Conservation (phyloP, 1,284 basidiomycete genomes). For the Kwoniella shivajii region DNA sequence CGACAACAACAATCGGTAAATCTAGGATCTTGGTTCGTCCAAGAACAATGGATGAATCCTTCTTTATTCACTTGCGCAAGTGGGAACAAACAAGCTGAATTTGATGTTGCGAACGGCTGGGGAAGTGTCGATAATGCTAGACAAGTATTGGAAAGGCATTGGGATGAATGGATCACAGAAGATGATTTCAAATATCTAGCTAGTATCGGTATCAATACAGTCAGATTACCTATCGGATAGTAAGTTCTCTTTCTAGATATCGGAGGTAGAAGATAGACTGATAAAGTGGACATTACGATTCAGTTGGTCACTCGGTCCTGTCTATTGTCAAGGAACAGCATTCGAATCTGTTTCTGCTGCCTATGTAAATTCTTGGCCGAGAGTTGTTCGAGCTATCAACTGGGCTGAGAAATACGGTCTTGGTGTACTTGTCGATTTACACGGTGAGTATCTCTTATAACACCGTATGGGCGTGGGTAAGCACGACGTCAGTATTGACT, state of each 20-base stretch:
- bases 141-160: slow-evolving; percentile 68
- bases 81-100: slow-evolving; percentile 59
- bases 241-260: slow-evolving; percentile 14
- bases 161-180: slow-evolving; percentile 74
- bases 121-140: slow-evolving; percentile 58
- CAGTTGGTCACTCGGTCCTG: slow-evolving; percentile 59
- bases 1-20: slow-evolving; percentile 68
- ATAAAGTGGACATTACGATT: not conserved
- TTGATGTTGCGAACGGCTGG: slow-evolving; percentile 56
- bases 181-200: slow-evolving; percentile 60
- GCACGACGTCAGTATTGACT: not conserved
- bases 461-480: no score
- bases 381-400: slow-evolving; percentile 63
- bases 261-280: not conserved
- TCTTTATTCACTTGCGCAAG: slow-evolving; percentile 67
- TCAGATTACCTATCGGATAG: slow-evolving; percentile 70
- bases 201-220: slow-evolving; percentile 64
- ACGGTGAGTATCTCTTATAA: slow-evolving; percentile 58
- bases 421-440: slow-evolving; percentile 74
- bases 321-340: slow-evolving; percentile 59
- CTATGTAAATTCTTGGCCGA: slow-evolving; percentile 66
- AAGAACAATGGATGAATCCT: slow-evolving; percentile 76
- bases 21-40: slow-evolving; percentile 73
- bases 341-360: slow-evolving; percentile 64
- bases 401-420: slow-evolving; percentile 66